A percentile compares a stretch with the other conserved stretches of the same genome.
These are phyloP conservation scores for Erodium maritimum DNA, from an alignment of 345 rosid species.

Conservation along the genomic window DNA sequence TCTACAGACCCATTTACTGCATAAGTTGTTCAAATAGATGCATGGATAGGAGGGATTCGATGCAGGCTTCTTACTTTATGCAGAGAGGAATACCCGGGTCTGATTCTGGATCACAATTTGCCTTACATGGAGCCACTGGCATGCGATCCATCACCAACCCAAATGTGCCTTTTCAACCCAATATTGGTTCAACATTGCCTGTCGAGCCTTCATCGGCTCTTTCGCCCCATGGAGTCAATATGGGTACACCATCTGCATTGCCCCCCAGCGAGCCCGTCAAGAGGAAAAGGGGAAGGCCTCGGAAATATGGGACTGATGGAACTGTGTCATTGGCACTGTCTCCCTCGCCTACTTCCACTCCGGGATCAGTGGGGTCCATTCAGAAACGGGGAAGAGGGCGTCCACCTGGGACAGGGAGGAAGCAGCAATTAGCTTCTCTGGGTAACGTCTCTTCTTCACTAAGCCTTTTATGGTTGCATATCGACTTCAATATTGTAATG, in stretches of 20 bases:
- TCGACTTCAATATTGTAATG: too few relatives aligned
- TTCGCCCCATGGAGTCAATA: slow-evolving; percentile 45
- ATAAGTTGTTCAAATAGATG: slow-evolving; percentile 35
- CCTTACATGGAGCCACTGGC: slow-evolving; percentile 53
- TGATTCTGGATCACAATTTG: slow-evolving; percentile 46
- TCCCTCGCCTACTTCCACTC: slow-evolving; percentile 47
- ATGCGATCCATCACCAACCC: slow-evolving; percentile 37
- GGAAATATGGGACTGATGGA: slow-evolving; percentile 77
- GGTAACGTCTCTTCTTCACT: slow-evolving; percentile 29
- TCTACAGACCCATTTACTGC: too few relatives aligned
- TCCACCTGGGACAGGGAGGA: slow-evolving; percentile 80
- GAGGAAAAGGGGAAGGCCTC: slow-evolving; percentile 83
- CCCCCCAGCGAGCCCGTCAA: slow-evolving; percentile 43
- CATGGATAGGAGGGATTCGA: slow-evolving; percentile 94
- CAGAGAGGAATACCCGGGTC: slow-evolving; percentile 65
- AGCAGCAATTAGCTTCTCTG: slow-evolving; percentile 52
- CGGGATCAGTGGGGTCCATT: slow-evolving; percentile 36
- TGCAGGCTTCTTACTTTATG: slow-evolving; percentile 68
- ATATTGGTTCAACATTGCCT: slow-evolving; percentile 35
- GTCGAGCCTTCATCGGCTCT: slow-evolving; percentile 44
- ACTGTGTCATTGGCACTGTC: slow-evolving; percentile 70
- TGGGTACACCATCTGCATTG: slow-evolving; percentile 30
- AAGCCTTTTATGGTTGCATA: too few relatives aligned
- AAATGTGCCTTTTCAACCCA: slow-evolving; percentile 50
- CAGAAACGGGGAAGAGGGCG: slow-evolving; percentile 90